A percentile compares a stretch with the other conserved stretches of the same genome.
phyloP scores from a whole-genome alignment of 345 rosid genomes.

The Eucalyptus cloeziana region DNA sequence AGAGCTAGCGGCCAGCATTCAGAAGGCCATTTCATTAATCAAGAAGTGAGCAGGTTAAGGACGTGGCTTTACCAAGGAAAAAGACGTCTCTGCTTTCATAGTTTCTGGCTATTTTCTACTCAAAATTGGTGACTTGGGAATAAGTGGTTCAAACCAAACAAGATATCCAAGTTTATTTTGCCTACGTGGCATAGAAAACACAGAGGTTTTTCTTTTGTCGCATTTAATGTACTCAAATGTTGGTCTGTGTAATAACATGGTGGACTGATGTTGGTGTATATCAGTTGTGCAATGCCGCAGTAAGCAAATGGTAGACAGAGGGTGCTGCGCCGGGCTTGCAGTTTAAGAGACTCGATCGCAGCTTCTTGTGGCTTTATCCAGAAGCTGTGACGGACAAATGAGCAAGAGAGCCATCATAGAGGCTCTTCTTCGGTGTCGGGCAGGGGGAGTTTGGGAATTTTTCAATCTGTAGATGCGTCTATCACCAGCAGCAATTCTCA shows the following conservation, averaged over 20 bases:
- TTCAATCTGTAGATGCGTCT: no score
- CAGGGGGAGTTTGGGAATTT: no score
- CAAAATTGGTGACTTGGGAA: not conserved
- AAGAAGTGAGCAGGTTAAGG: constrained; percentile 23
- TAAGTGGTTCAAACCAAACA: not conserved
- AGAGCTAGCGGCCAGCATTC: constrained; percentile 64
- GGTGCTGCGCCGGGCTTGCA: accelerated
- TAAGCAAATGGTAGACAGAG: not conserved
- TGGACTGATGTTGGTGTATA: not conserved
- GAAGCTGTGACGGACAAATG: no score
- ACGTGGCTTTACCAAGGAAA: not conserved
- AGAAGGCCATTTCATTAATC: constrained; percentile 21
- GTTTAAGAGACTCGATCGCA: not conserved
- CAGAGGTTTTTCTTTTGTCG: not conserved
- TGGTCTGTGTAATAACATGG: not conserved
- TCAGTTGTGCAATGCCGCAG: not conserved
- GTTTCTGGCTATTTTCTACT: not conserved
- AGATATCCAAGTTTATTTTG: not conserved
- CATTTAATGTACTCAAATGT: not conserved
- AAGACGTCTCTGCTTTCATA: not conserved
- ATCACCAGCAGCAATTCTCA: no score
- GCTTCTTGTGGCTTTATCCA: not conserved
- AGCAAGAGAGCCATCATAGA: not conserved
- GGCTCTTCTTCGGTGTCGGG: not conserved
- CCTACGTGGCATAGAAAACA: not conserved